Evolutionary conservation across 768 basidiomycete genomes (phyloP), one percentile per base, ranked within the genome.

Genomic region (Kwoniella heveanensis): DNA sequence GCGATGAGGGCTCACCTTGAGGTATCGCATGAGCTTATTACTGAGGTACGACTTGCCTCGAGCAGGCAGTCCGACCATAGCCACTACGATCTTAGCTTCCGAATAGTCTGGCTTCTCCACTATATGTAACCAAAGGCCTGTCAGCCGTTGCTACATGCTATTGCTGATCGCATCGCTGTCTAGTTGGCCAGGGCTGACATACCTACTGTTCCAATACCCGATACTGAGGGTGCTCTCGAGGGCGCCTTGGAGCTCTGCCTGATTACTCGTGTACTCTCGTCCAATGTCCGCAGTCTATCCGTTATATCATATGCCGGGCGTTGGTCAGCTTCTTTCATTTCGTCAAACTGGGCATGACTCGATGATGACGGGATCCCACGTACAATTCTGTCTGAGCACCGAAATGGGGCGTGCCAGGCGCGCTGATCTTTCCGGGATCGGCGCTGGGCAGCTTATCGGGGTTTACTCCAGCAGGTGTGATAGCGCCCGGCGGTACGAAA

Each of bases 1-100:
- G n/a, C n/a, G n/a, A n/a, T n/a, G n/a, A n/a, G 24, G 21, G 78
- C 85, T 67, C 67, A 92, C 95, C 81, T 91, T 90, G 46, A 99
- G 84, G 79, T 99, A 99, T 64, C 94, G 86, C 89, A 88, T 92
- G 65, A 99, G 86, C 82, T 95, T 98, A 81, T 99, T 99, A 79
- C 91, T 93, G 64, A 99, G 86, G 80, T 97, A 99, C 1, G 94
- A 97, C 82, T 99, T 99, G 19, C 96, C 96, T 62, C 96, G 85
- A 2, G 96, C 96, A n/a, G 96, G 96, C 48, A 99, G 81, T 27
- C 96, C 96, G 64, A 98, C 92, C 91, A 97, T 97, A 2, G 95
- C 95, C 12, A 98, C 86, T 7, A 99, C 92, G 68, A 99, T 96
- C 85, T 98, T 99, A 37, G 92, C 91, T 77, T 97, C 94, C 2